Percentiles rank a stretch among this genome's conserved stretches.
Evolutionary conservation across 2,329 filamentous ascomycete genomes (phyloP).

Genomic region (Claviceps digitariae): DNA sequence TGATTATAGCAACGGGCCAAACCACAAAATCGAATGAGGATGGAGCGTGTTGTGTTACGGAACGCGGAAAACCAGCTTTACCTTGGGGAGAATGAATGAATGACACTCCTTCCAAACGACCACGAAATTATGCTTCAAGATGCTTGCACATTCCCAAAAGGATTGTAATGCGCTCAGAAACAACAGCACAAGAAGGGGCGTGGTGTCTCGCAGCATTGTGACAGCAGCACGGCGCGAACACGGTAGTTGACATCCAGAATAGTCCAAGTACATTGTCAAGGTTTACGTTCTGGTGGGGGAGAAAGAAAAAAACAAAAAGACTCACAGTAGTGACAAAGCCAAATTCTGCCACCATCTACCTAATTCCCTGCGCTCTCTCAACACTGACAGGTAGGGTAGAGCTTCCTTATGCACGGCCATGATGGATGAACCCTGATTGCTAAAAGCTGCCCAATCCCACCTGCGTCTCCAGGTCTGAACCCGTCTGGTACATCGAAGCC

Average conservation of each 20-base stretch:
- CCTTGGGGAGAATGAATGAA: background rate
- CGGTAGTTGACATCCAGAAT: background rate
- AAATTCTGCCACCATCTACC: background rate
- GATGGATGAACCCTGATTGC: too few relatives aligned
- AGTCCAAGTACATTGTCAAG: background rate
- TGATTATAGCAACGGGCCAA: background rate
- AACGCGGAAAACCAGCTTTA: background rate
- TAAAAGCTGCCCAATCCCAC: background rate
- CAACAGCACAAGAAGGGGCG: background rate
- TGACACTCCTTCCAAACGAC: background rate
- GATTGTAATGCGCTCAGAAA: background rate
- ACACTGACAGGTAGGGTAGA: background rate
- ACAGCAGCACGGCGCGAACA: background rate
- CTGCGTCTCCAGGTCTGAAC: background rate
- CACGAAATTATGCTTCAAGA: background rate
- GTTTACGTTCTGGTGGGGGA: background rate
- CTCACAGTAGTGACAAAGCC: background rate
- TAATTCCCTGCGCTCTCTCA: background rate
- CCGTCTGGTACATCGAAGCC: too few relatives aligned
- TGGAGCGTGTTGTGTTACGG: background rate
- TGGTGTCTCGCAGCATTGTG: background rate
- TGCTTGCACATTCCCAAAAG: background rate
- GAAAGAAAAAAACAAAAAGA: background rate
- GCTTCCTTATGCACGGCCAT: background rate
- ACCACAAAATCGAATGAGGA: background rate